These are phyloP conservation scores for Podaxis mareebaensis DNA, from an alignment of 768 basidiomycete species.

Conservation along the genomic window DNA sequence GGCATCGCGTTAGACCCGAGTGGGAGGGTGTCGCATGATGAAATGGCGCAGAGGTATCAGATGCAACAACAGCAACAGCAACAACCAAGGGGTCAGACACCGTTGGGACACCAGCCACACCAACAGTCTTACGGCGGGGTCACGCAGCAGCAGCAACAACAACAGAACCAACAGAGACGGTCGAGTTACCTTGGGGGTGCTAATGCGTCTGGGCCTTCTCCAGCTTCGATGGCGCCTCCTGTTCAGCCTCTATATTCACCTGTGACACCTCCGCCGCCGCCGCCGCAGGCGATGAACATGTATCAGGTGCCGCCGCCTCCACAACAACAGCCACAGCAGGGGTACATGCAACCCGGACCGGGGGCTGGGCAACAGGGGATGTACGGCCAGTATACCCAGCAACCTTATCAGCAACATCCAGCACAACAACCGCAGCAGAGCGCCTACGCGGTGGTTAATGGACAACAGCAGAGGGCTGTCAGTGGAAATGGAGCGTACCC, in stretches of 20 bases:
- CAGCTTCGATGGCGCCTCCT: constrained; percentile 32
- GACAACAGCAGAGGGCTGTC: neutral
- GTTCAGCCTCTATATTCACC: constrained; percentile 28
- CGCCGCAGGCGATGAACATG: constrained; percentile 22
- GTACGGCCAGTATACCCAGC: constrained; percentile 23
- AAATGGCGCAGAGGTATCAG: constrained; percentile 65
- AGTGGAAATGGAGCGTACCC: constrained; percentile 23
- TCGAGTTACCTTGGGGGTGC: constrained; percentile 33
- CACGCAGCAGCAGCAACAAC: constrained; percentile 28
- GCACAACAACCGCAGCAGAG: constrained; percentile 25
- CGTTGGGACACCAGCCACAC: constrained; percentile 21
- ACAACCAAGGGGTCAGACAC: constrained; percentile 22
- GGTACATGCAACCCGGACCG: constrained; percentile 23
- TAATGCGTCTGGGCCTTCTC: constrained; percentile 24
- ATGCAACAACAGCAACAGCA: constrained; percentile 43
- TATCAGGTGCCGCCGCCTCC: constrained; percentile 35
- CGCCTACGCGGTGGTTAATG: constrained; percentile 16
- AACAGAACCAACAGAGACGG: constrained; percentile 32
- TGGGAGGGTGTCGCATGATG: constrained; percentile 80
- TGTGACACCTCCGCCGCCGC: constrained; percentile 38
- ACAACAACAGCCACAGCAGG: constrained; percentile 27
- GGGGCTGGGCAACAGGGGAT: constrained; percentile 16
- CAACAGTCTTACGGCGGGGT: constrained; percentile 11
- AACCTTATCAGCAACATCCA: constrained; percentile 30
- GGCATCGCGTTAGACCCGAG: constrained; percentile 82